Evolutionary conservation across 495 filamentous ascomycete genomes (phyloP).

Genomic region (Podospora tetraspora): DNA sequence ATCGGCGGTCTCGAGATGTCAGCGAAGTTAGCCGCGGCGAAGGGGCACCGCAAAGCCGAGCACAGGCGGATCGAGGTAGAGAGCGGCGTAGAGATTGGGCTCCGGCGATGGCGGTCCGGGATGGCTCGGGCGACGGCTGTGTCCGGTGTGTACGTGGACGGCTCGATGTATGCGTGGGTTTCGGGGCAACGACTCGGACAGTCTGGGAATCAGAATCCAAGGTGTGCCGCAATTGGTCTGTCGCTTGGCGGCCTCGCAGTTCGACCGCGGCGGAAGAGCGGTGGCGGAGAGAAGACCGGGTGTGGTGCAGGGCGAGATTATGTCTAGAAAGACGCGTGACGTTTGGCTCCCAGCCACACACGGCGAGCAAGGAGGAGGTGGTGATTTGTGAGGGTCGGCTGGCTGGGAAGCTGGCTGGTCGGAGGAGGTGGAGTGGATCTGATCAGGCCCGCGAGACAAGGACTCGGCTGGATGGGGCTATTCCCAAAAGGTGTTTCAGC

Average conservation of each 20-base stretch:
- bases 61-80: background rate
- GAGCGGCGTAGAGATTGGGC: background rate
- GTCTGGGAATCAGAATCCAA: background rate
- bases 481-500: conserved; percentile 22
- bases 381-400: background rate
- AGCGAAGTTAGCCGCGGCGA: background rate
- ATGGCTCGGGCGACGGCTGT: background rate
- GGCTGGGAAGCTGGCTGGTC: background rate
- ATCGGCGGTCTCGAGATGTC: conserved; percentile 1
- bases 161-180: background rate
- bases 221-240: background rate
- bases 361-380: background rate
- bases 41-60: background rate
- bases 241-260: background rate
- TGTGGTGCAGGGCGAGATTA: background rate
- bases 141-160: too few relatives aligned
- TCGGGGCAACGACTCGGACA: background rate
- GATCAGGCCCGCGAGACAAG: background rate
- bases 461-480: conserved; percentile 8
- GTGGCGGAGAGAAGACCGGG: background rate
- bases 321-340: background rate
- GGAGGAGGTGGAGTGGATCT: background rate
- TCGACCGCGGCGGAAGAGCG: background rate
- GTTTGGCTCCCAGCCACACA: background rate
- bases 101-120: background rate